Percentiles rank a stretch among this genome's conserved stretches.
Evolutionary conservation across 2,329 filamentous ascomycete species (phyloP).

Genomic region (Cercospora sesami): DNA sequence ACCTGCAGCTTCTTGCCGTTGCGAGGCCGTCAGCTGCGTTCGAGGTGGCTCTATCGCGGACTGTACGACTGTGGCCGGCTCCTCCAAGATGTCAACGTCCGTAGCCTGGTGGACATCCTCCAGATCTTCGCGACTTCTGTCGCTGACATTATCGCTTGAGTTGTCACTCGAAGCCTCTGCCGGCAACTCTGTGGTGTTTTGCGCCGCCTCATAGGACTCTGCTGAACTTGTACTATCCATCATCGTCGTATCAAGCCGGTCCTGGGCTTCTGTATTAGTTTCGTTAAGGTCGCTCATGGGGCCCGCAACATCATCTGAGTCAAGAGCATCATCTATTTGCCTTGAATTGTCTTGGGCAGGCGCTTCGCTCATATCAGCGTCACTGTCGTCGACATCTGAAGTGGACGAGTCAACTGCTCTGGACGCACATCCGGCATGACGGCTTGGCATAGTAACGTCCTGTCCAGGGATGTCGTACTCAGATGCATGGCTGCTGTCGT

Average conservation of each 20-base stretch:
- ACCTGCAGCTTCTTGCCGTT: constrained; percentile 14
- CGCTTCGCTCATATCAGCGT: background rate
- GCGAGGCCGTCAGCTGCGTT: constrained; percentile 2
- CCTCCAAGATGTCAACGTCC: background rate
- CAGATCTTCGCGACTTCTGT: background rate
- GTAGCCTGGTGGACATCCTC: background rate
- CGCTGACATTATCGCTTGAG: background rate
- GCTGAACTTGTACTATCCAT: background rate
- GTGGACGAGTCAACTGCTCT: background rate
- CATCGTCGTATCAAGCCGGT: background rate
- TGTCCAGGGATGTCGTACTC: background rate
- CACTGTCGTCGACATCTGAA: background rate
- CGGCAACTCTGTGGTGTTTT: background rate
- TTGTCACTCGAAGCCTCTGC: background rate
- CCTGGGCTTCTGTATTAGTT: background rate
- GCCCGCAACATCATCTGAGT: background rate
- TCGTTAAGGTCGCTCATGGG: background rate
- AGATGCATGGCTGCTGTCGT: background rate
- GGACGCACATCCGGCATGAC: background rate
- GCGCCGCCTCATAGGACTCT: background rate
- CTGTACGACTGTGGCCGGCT: constrained; percentile 1
- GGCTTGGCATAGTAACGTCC: background rate
- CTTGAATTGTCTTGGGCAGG: background rate
- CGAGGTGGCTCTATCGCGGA: constrained; percentile 3
- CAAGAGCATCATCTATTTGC: background rate